phyloP scores from a whole-genome alignment of 202 grass and related monocot genomes.

The Schoenoplectus tabernaemontani region DNA sequence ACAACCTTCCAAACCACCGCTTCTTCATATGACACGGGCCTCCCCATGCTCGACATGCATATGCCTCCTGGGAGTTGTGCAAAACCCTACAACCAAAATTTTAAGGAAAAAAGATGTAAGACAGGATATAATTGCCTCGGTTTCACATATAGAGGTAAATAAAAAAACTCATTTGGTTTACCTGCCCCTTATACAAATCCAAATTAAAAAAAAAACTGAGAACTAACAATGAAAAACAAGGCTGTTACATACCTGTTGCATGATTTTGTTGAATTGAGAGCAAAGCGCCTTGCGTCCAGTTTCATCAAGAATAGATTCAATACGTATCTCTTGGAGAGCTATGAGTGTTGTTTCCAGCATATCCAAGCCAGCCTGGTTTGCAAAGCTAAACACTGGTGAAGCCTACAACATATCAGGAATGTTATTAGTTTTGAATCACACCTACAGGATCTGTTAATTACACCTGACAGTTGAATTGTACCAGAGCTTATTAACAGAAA shows the following conservation, averaged over 20 bases:
- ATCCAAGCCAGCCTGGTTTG: constrained; percentile 77
- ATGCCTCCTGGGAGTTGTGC: constrained; percentile 61
- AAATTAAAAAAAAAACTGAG: background rate
- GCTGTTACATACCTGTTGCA: constrained; percentile 48
- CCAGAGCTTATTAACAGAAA: background rate
- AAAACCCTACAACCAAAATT: constrained; percentile 45
- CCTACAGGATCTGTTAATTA: background rate
- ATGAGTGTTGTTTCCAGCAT: constrained; percentile 85
- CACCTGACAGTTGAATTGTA: background rate
- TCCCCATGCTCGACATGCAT: constrained; percentile 88
- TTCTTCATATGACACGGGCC: constrained; percentile 80
- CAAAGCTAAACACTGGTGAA: constrained; percentile 76
- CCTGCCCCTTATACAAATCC: too few relatives aligned
- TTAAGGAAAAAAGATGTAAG: background rate
- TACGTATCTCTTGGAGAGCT: constrained; percentile 65
- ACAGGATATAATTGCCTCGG: background rate
- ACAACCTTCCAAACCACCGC: constrained; percentile 90
- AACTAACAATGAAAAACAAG: background rate
- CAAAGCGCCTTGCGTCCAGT: constrained; percentile 71
- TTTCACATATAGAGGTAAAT: background rate
- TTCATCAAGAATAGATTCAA: constrained; percentile 74
- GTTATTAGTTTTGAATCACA: background rate
- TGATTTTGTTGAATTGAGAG: constrained; percentile 69
- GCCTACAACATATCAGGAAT: constrained; percentile 27
- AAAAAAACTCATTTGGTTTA: too few relatives aligned